Base-by-base conservation (phyloP, 768 basidiomycete genomes). In the Hydnomerulius pinastri region DNA sequence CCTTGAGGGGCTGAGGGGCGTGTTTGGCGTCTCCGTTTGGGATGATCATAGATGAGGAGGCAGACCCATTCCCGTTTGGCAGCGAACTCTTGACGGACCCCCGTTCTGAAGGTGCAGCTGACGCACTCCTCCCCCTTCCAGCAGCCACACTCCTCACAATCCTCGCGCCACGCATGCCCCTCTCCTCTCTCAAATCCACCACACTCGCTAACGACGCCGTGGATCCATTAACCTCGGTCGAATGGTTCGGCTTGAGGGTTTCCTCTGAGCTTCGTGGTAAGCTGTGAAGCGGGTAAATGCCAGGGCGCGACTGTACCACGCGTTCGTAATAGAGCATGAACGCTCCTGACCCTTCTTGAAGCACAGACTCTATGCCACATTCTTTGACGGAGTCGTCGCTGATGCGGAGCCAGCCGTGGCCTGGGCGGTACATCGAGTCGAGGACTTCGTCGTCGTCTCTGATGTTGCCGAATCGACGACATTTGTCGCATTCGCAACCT, bases 301-400 rank as follows among this genome's bases (percentile, higher is more conserved):
- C 70, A 63, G 66, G 63, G 56, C 55, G 66, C 54, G 70, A 63
- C 62, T 66, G 68, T 58, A 71, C 67, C 25, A 86, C 74, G 38
- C 84, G 80, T 74, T 99, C 96, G 60, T 98, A 99, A 63, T 92
- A 98, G 32, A 98, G 77, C 90, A 99, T 91, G 68, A 98, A 96
- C 15, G 76, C 78, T 54, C 82, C 90, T 17, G 79, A 74, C 45
- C 86, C 87, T 76, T 88, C 88, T 63, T 76, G 72, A 46, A 91
- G 68, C 62, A 92, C 90, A 46, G 74, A 73, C 71, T 87, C 83
- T 46, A 93, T 77, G 23, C 86, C 87, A 30, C 84, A 83, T 59
- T 92, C 87, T 25, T 77, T 73, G 46, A 94, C 91, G 4, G 79
- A 71, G 57, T 91, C 87, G 70, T 99, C 96, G 62, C 89, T 92